These are phyloP conservation scores for Physcomitrium patens DNA, from an alignment of 225 moss, liverwort and hornwort species.

Conservation along the genomic window DNA sequence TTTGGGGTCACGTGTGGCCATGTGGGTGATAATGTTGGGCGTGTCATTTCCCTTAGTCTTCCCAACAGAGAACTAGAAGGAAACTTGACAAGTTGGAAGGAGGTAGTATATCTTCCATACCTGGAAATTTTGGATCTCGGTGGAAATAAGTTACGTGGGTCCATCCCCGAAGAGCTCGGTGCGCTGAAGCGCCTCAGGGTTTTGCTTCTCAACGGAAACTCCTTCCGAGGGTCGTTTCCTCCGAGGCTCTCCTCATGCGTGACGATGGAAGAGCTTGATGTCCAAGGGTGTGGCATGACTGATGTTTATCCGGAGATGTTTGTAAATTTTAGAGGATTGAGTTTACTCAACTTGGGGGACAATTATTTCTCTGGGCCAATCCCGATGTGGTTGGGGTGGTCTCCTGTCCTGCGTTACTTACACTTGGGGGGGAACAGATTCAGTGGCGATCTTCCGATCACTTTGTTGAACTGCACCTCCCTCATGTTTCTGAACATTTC, in stretches of 20 bases:
- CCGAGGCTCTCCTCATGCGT: slow-evolving; percentile 30
- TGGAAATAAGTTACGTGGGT: slow-evolving; percentile 41
- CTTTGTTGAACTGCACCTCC: slow-evolving; percentile 45
- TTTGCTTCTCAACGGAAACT: slow-evolving; percentile 46
- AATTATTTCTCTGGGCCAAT: slow-evolving; percentile 49
- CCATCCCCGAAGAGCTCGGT: slow-evolving; percentile 40
- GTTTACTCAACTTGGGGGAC: slow-evolving; percentile 45
- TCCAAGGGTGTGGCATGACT: slow-evolving; percentile 44
- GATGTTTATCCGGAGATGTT: slow-evolving; percentile 46
- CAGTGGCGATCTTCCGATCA: slow-evolving; percentile 43
- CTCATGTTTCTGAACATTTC: slow-evolving; percentile 54
- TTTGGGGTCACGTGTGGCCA: slow-evolving; percentile 45
- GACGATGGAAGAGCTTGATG: slow-evolving; percentile 44
- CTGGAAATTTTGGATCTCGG: slow-evolving; percentile 50
- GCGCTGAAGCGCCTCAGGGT: slow-evolving; percentile 34
- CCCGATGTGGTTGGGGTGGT: slow-evolving; percentile 52
- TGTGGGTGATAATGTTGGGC: slow-evolving; percentile 21
- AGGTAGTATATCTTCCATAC: slow-evolving; percentile 30
- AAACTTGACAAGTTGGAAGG: slow-evolving; percentile 30
- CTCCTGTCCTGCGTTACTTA: slow-evolving; percentile 24
- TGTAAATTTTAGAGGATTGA: slow-evolving; percentile 35
- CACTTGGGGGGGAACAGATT: slow-evolving; percentile 51
- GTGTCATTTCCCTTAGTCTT: slow-evolving; percentile 35
- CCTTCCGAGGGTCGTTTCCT: slow-evolving; percentile 45
- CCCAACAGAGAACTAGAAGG: slow-evolving; percentile 41